These are phyloP conservation scores for Cryphonectria japonica DNA, from an alignment of 2,329 filamentous ascomycete genomes.

Conservation along the genomic window DNA sequence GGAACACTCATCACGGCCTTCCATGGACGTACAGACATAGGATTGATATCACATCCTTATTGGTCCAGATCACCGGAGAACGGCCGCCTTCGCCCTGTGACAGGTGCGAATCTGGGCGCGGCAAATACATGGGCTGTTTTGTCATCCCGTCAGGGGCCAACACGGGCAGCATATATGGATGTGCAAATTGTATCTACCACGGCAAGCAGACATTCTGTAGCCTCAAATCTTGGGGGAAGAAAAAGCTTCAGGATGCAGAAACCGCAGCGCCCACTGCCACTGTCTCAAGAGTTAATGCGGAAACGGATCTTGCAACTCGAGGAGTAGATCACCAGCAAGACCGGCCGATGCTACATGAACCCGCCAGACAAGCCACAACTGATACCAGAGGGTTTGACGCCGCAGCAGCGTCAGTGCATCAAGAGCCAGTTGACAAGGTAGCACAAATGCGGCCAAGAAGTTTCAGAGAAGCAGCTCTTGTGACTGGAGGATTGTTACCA, in stretches of 20 bases:
- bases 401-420: neutral
- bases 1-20: neutral
- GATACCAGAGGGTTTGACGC: neutral
- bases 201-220: constrained; percentile 23
- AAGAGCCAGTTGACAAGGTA: neutral
- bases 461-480: neutral
- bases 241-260: neutral
- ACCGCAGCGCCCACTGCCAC: neutral
- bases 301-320: neutral
- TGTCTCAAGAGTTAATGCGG: neutral
- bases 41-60: constrained; percentile 10
- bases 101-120: constrained; percentile 3
- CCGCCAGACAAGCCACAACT: neutral
- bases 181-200: constrained; percentile 21
- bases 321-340: neutral
- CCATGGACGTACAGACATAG: constrained; percentile 10
- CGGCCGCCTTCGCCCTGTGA: constrained; percentile 9
- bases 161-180: constrained; percentile 9
- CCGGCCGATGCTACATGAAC: neutral
- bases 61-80: constrained; percentile 15
- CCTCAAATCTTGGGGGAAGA: constrained; percentile 9
- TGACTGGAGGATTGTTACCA: neutral
- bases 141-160: neutral
- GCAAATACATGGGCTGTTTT: constrained; percentile 16
- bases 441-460: neutral